phyloP scores from a whole-genome alignment of 2,329 filamentous ascomycete species.

The Diaporthe longicolla region DNA sequence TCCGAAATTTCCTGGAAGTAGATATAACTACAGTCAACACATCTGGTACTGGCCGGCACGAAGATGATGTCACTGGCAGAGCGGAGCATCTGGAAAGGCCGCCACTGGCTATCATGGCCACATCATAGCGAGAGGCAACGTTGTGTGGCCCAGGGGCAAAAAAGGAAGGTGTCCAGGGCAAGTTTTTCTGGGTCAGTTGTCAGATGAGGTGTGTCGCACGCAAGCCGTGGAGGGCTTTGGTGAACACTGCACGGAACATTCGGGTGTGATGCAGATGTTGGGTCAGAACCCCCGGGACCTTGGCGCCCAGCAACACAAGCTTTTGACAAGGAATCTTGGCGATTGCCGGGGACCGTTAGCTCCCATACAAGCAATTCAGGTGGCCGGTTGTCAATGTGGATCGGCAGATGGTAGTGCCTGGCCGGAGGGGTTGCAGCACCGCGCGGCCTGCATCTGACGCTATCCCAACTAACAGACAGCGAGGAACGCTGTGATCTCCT shows the following conservation, averaged over 20 bases:
- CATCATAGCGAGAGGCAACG: conserved; percentile 14
- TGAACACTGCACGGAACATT: neutral
- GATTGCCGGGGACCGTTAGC: neutral
- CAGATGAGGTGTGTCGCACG: conserved; percentile 16
- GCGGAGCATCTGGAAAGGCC: neutral
- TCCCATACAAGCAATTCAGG: conserved; percentile 8
- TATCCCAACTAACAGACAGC: neutral
- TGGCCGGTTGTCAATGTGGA: conserved; percentile 8
- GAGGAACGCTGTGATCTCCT: neutral
- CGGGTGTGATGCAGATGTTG: neutral
- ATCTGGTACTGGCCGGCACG: neutral
- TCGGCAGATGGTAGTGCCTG: conserved; percentile 26
- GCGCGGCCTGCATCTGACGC: conserved; percentile 24
- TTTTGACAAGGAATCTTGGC: conserved; percentile 33
- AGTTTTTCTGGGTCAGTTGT: neutral
- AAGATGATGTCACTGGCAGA: neutral
- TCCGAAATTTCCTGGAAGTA: neutral
- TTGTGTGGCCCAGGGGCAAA: conserved; percentile 23
- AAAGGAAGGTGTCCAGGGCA: conserved; percentile 22
- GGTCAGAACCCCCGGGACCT: conserved; percentile 5
- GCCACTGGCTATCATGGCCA: conserved; percentile 1
- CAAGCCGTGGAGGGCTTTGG: neutral
- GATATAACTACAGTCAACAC: neutral
- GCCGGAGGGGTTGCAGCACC: neutral
- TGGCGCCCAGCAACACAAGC: conserved; percentile 28